A percentile compares a stretch with the other conserved stretches of the same genome.
Conservation (phyloP, 495 filamentous ascomycete genomes). For the Cercophora scortea region DNA sequence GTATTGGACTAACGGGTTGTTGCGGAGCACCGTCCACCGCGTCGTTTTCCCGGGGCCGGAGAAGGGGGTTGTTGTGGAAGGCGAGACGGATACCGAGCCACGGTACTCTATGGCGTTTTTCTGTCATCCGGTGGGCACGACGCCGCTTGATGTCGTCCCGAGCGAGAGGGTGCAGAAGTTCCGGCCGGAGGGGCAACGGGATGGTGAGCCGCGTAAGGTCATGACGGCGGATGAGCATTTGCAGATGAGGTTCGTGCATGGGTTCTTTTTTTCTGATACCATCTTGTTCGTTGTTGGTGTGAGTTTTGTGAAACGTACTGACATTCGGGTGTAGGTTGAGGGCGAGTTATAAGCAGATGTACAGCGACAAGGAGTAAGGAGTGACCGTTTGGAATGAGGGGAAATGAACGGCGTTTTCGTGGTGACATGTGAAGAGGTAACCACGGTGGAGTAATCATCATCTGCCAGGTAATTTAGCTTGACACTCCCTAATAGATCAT, state of each 20-base stretch:
- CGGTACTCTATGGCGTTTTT: constrained; percentile 89
- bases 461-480: too few species aligned
- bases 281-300: background rate
- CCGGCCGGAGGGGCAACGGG: constrained; percentile 5
- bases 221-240: constrained; percentile 84
- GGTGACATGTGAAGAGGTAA: background rate
- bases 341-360: constrained; percentile 60
- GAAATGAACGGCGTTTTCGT: background rate
- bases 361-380: constrained; percentile 31
- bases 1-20: constrained; percentile 83
- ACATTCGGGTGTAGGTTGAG: constrained; percentile 38
- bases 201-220: constrained; percentile 45
- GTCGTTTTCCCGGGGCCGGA: constrained; percentile 63
- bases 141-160: constrained; percentile 66
- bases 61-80: constrained; percentile 26
- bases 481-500: too few species aligned
- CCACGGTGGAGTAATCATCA: too few species aligned
- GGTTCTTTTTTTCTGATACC: too few species aligned
- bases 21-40: constrained; percentile 80
- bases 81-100: constrained; percentile 43
- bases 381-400: background rate
- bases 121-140: constrained; percentile 72
- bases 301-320: too few species aligned
- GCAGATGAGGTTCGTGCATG: constrained; percentile 41
- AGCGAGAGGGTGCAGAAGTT: constrained; percentile 43